These are phyloP conservation scores for Emericellopsis terricola DNA, from an alignment of 495 filamentous ascomycete species.

Conservation along the genomic window DNA sequence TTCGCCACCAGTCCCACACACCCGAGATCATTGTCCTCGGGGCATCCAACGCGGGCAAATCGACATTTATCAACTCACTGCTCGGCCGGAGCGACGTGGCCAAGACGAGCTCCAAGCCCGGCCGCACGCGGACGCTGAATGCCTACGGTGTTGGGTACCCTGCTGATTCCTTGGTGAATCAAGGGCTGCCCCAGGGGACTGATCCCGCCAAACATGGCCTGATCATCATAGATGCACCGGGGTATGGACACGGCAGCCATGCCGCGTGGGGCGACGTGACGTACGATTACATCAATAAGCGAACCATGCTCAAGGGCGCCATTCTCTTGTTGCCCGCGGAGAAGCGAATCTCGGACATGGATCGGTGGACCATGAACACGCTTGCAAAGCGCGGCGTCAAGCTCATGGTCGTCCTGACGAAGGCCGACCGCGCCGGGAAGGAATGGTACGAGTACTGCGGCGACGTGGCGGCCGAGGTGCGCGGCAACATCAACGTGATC, in stretches of 20 bases:
- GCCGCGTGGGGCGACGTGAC: slow-evolving; percentile 74
- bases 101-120: slow-evolving; percentile 26
- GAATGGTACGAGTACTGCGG: background rate
- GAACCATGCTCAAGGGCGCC: slow-evolving; percentile 60
- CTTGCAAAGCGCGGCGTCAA: slow-evolving; percentile 44
- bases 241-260: slow-evolving; percentile 66
- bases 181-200: slow-evolving; percentile 18
- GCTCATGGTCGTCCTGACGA: slow-evolving; percentile 69
- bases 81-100: slow-evolving; percentile 26
- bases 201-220: slow-evolving; percentile 35
- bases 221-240: slow-evolving; percentile 76
- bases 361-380: slow-evolving; percentile 44
- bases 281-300: slow-evolving; percentile 56
- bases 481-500: slow-evolving; percentile 17
- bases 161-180: background rate
- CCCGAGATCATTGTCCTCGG: slow-evolving; percentile 48
- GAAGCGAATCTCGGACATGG: slow-evolving; percentile 62
- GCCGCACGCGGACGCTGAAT: slow-evolving; percentile 68
- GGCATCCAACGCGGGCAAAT: slow-evolving; percentile 86
- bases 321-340: slow-evolving; percentile 69
- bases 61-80: slow-evolving; percentile 69
- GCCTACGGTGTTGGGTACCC: slow-evolving; percentile 54
- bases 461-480: slow-evolving; percentile 8
- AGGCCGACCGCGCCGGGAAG: slow-evolving; percentile 42
- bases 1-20: slow-evolving; percentile 31